Evolutionary conservation across 768 basidiomycete species (phyloP).

Genomic region (Lentinus tigrinus): DNA sequence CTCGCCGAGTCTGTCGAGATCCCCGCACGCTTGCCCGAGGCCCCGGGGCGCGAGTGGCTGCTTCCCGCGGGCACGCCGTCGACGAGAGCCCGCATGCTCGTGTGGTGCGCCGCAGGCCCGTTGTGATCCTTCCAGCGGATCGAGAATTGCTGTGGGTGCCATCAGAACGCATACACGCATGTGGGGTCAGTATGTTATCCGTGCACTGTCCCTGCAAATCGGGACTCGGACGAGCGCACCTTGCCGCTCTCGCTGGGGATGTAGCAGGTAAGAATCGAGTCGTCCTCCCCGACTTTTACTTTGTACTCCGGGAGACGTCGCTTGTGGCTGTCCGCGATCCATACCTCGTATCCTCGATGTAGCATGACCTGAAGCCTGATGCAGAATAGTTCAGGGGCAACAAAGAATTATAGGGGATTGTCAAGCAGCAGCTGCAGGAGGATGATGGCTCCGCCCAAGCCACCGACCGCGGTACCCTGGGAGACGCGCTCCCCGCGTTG

Average conservation of each 20-base stretch:
- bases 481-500: neutral
- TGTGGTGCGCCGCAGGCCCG: neutral
- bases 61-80: constrained; percentile 3
- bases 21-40: neutral
- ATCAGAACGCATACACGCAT: neutral
- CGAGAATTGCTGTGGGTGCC: constrained; percentile 1
- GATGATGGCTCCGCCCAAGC: too few species aligned
- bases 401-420: too few species aligned
- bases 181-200: too few species aligned
- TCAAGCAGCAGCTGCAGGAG: too few species aligned
- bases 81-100: neutral
- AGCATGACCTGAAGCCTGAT: neutral
- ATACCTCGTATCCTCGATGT: neutral
- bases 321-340: neutral
- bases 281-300: neutral
- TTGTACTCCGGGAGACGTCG: constrained; percentile 3
- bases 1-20: neutral
- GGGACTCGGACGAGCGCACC: too few species aligned
- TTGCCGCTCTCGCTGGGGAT: constrained; percentile 11
- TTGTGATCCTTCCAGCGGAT: constrained; percentile 8
- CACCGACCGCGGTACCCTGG: too few species aligned
- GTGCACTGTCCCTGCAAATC: too few species aligned
- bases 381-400: too few species aligned
- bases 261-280: neutral
- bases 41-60: neutral